Evolutionary conservation across 208 protist species (phyloP).

Genomic region (Trypanosoma cruzi): DNA sequence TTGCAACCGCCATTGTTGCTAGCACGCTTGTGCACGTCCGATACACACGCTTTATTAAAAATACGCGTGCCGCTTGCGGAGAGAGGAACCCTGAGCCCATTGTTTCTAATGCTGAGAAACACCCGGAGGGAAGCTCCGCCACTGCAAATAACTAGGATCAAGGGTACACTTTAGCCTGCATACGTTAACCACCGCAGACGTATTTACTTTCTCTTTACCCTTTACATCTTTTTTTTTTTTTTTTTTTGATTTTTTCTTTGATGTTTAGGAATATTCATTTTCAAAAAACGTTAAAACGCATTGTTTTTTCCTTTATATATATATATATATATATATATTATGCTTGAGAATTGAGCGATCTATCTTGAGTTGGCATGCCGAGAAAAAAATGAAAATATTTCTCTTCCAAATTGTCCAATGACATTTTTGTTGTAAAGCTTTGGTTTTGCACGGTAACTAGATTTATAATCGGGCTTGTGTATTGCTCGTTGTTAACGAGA

Average conservation of each 20-base stretch:
- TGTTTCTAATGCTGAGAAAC: background rate
- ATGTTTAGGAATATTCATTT: constrained; percentile 7
- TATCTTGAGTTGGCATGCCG: no score
- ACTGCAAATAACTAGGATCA: background rate
- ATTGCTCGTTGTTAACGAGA: no score
- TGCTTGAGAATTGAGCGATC: background rate
- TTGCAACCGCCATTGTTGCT: constrained; percentile 22
- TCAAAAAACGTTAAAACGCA: background rate
- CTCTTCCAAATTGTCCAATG: no score
- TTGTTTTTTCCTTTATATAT: constrained; percentile 6
- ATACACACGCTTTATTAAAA: constrained; percentile 32
- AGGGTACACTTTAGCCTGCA: background rate
- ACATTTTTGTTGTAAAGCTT: background rate
- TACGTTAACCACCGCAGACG: background rate
- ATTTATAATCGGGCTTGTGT: no score
- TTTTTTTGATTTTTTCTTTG: constrained; percentile 3
- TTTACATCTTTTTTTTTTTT: constrained; percentile 14
- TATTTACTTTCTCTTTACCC: constrained; percentile 5
- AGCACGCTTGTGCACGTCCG: constrained; percentile 32
- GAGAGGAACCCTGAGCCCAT: background rate
- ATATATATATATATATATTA: background rate
- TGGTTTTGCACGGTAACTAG: no score
- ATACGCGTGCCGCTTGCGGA: background rate
- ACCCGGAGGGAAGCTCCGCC: background rate
- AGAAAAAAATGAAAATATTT: no score